A percentile compares a stretch with the other conserved stretches of the same genome.
Evolutionary conservation across 495 filamentous ascomycete species (phyloP).

Genomic region (Aspergillus heteromorphus): DNA sequence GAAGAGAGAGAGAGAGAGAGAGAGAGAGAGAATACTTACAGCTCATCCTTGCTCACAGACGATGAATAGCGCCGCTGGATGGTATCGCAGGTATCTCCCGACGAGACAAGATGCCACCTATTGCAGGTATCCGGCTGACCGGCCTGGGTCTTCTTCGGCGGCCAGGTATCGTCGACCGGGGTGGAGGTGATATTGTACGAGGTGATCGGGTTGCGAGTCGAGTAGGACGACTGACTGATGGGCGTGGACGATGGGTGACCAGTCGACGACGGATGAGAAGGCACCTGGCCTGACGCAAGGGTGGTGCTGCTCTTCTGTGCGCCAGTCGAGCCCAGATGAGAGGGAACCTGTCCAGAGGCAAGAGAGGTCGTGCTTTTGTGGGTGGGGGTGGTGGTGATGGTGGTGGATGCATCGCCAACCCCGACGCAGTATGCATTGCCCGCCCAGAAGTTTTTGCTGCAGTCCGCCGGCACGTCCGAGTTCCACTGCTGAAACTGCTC

Average conservation of each 20-base stretch:
- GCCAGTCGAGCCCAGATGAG: too few species aligned
- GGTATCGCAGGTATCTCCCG: slow-evolving; percentile 18
- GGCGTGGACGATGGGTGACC: background rate
- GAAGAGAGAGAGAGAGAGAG: background rate
- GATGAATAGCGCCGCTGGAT: slow-evolving; percentile 11
- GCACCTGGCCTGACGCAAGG: too few species aligned
- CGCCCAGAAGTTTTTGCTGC: slow-evolving; percentile 11
- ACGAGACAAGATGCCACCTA: slow-evolving; percentile 13
- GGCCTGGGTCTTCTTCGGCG: slow-evolving; percentile 19
- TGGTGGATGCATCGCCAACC: background rate
- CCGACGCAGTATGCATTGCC: slow-evolving; percentile 13
- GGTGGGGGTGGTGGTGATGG: background rate
- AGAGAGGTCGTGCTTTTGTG: too few species aligned
- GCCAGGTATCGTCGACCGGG: slow-evolving; percentile 6
- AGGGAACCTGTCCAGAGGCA: too few species aligned
- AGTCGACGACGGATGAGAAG: too few species aligned
- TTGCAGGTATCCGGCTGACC: slow-evolving; percentile 17
- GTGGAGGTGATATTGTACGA: background rate
- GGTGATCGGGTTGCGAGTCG: slow-evolving; percentile 8
- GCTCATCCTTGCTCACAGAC: slow-evolving; percentile 3
- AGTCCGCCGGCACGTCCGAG: slow-evolving; percentile 17
- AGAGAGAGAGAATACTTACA: background rate
- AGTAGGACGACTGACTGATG: slow-evolving; percentile 5
- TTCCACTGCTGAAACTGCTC: slow-evolving; percentile 21
- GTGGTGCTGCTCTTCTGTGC: too few species aligned